Evolutionary conservation across 495 filamentous ascomycete species (phyloP).

Genomic region (Hypoxylon lienhwacheense): DNA sequence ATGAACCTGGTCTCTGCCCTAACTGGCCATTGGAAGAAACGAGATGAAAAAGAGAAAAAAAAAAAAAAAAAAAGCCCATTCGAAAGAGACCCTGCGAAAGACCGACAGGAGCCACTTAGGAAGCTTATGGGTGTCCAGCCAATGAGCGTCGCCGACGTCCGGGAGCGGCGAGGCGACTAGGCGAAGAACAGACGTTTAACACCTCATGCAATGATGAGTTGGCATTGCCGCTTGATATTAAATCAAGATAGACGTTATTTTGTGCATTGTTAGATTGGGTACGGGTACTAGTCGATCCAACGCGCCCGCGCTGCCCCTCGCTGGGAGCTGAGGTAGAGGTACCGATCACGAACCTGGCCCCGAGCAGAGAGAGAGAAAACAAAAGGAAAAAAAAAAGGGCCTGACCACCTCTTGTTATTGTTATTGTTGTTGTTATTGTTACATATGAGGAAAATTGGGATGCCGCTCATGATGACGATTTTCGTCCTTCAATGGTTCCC

Average conservation of each 20-base stretch:
- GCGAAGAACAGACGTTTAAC: conserved; percentile 58
- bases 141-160: conserved; percentile 26
- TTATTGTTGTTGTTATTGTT: too few species aligned
- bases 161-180: conserved; percentile 48
- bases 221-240: conserved; percentile 74
- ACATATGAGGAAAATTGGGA: conserved; percentile 37
- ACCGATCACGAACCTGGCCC: conserved; percentile 28
- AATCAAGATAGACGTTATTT: conserved; percentile 58
- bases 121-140: conserved; percentile 32
- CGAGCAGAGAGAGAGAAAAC: too few species aligned
- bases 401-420: too few species aligned
- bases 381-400: conserved; percentile 17
- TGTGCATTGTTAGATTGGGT: conserved; percentile 52
- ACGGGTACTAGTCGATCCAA: conserved; percentile 39
- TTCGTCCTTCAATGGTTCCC: conserved; percentile 1
- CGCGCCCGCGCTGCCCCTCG: conserved; percentile 17
- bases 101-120: conserved; percentile 41
- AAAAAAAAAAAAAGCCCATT: too few species aligned
- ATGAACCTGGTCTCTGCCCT: conserved; percentile 46
- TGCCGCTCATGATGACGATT: conserved; percentile 38
- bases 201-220: conserved; percentile 86
- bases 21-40: conserved; percentile 39
- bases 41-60: too few species aligned
- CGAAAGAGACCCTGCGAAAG: conserved; percentile 37
- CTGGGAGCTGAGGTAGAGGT: conserved; percentile 27